A percentile compares a stretch with the other conserved stretches of the same genome.
These are phyloP conservation scores for Phytophthora cryptogea DNA, from an alignment of 352 stramenopile species.

Conservation along the genomic window DNA sequence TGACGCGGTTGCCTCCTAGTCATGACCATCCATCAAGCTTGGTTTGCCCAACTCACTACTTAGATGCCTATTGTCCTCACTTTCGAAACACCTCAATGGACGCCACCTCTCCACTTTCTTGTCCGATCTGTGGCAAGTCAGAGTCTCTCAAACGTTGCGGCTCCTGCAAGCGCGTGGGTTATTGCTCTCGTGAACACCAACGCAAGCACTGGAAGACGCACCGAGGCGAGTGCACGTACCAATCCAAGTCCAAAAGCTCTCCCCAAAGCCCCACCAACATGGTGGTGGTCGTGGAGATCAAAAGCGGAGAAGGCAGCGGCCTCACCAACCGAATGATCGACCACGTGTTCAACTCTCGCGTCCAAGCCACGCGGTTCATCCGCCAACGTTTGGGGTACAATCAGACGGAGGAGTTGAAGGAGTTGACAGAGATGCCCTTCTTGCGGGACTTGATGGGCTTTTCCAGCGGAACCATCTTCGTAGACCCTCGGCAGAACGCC, in stretches of 20 bases:
- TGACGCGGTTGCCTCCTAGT: no score
- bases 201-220: constrained; percentile 20
- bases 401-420: constrained; percentile 15
- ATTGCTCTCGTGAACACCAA: constrained; percentile 20
- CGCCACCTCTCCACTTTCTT: not conserved
- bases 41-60: no score
- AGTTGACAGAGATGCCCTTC: constrained; percentile 25
- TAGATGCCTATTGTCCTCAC: no score
- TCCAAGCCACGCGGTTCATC: constrained; percentile 11
- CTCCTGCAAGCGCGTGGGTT: constrained; percentile 18
- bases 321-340: constrained; percentile 19
- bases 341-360: constrained; percentile 14
- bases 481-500: constrained; percentile 13
- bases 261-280: not conserved
- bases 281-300: constrained; percentile 3
- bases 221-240: constrained; percentile 9
- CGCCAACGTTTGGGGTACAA: constrained; percentile 11
- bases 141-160: constrained; percentile 15
- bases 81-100: not conserved
- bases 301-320: constrained; percentile 15
- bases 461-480: constrained; percentile 9
- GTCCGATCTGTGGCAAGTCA: constrained; percentile 12
- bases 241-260: constrained; percentile 3
- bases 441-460: constrained; percentile 14
- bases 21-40: no score